These are phyloP conservation scores for Calocybe gangraenosa DNA, from an alignment of 768 basidiomycete species.

Conservation along the genomic window DNA sequence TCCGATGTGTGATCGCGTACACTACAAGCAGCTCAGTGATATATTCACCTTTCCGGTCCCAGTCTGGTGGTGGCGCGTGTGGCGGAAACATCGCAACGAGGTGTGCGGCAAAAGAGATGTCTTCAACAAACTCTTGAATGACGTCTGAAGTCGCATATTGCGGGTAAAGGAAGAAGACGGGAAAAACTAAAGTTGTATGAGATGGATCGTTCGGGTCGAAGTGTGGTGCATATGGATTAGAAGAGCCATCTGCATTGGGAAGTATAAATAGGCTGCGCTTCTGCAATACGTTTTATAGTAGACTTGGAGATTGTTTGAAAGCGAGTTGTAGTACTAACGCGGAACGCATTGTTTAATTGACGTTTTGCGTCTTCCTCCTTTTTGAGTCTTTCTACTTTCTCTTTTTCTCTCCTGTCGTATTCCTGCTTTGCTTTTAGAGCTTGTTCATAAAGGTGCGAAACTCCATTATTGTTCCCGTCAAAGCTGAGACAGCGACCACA, in stretches of 20 bases:
- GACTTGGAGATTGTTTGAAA: background rate
- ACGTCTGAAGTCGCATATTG: slow-evolving; percentile 87
- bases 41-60: slow-evolving; percentile 77
- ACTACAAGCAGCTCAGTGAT: slow-evolving; percentile 58
- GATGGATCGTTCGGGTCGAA: slow-evolving; percentile 66
- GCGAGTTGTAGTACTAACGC: slow-evolving; percentile 39
- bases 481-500: slow-evolving; percentile 64
- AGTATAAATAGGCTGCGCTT: slow-evolving; percentile 66
- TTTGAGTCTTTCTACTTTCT: slow-evolving; percentile 43
- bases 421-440: slow-evolving; percentile 40
- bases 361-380: slow-evolving; percentile 49
- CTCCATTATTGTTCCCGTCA: slow-evolving; percentile 52
- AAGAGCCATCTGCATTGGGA: slow-evolving; percentile 46
- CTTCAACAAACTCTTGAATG: slow-evolving; percentile 81
- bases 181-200: slow-evolving; percentile 63
- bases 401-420: slow-evolving; percentile 48
- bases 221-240: slow-evolving; percentile 57
- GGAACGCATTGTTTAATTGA: slow-evolving; percentile 54
- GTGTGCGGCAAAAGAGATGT: slow-evolving; percentile 76
- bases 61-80: slow-evolving; percentile 55
- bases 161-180: slow-evolving; percentile 92
- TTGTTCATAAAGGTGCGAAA: slow-evolving; percentile 46
- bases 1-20: slow-evolving; percentile 77
- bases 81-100: slow-evolving; percentile 83
- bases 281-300: slow-evolving; percentile 33